Evolutionary conservation across 1,139 yeast species (phyloP), one percentile per base, ranked within the genome.

Genomic region (Pichia sp.): DNA sequence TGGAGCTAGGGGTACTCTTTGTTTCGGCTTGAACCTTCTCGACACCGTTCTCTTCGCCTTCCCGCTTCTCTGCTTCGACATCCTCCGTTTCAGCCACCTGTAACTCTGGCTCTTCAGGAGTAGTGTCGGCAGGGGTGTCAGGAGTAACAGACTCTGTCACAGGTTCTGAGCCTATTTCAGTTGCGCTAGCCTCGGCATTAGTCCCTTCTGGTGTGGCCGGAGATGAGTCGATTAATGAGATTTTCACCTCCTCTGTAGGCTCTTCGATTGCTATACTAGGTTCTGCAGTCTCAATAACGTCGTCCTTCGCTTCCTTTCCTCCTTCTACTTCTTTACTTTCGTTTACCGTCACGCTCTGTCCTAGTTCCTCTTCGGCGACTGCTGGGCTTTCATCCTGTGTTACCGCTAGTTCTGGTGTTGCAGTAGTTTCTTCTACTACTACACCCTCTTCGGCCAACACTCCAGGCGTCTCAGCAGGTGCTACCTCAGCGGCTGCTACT

Each of bases 61-160:
- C 31, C 15, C 13, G 45, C 45, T 42, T 56, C 16, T 52, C 59
- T 10, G 13, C 46, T 31, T 16, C 40, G n/a, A 8, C 38, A 8
- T 50, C 49, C n/a, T 31, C 32, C 7, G 23, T 8, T 45, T n/a
- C 6, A 16, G 34, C 50, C 51, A 6, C 44, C 30, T 29, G 8
- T 40, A 34, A 42, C 2, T 32, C 23, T 38, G 42, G 8, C 13
- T 42, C 54, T 19, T 8, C 23, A 16, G 51, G 19, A 8, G 36
- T 45, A 13, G 23, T 15, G 5, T 32, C 36, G 4, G 23, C n/a
- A 11, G 48, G 23, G 15, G 30, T 13, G 6, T n/a, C 48, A 10
- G 48, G 15, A n/a, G 41, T 51, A 32, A n/a, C 55, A 44, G 52
- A 51, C 49, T 41, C 55, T 52, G 54, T 51, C n/a, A 45, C 53